A percentile compares a stretch with the other conserved stretches of the same genome.
Conservation (phyloP, 345 rosid genomes). For the Microthlaspi erraticum region DNA sequence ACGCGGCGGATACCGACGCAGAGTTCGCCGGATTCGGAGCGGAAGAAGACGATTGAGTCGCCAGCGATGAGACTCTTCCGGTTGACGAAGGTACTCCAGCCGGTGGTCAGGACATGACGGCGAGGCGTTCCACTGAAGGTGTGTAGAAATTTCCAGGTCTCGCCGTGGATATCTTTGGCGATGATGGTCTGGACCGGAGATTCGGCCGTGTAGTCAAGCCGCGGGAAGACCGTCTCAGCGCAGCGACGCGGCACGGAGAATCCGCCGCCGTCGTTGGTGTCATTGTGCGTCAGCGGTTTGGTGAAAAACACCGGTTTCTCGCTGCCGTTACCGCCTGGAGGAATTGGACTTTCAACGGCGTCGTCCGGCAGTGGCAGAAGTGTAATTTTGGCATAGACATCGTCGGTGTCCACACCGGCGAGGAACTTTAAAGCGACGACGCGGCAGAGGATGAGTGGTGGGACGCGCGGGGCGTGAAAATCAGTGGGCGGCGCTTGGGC, state of each 20-base stretch:
- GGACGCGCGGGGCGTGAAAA: conserved; percentile 60
- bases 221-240: conserved; percentile 83
- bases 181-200: conserved; percentile 85
- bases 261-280: conserved; percentile 91
- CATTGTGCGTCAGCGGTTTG: conserved; percentile 80
- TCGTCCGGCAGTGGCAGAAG: conserved; percentile 58
- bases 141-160: conserved; percentile 81
- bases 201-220: conserved; percentile 68
- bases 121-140: conserved; percentile 87
- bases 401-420: conserved; percentile 86
- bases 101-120: conserved; percentile 82
- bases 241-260: conserved; percentile 90
- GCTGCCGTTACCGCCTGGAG: conserved; percentile 36
- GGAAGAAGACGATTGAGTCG: conserved; percentile 77
- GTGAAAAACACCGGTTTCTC: conserved; percentile 84
- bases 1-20: conserved; percentile 79
- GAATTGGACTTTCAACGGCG: conserved; percentile 30
- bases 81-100: conserved; percentile 87
- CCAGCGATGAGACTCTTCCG: conserved; percentile 88
- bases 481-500: conserved; percentile 59
- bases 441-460: conserved; percentile 66
- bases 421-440: conserved; percentile 69
- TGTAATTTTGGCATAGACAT: conserved; percentile 74
- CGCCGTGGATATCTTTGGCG: conserved; percentile 83
- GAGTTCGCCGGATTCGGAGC: conserved; percentile 70